These are phyloP conservation scores for Chrysoporthe puriensis DNA, from an alignment of 2,329 filamentous ascomycete species.

Conservation along the genomic window DNA sequence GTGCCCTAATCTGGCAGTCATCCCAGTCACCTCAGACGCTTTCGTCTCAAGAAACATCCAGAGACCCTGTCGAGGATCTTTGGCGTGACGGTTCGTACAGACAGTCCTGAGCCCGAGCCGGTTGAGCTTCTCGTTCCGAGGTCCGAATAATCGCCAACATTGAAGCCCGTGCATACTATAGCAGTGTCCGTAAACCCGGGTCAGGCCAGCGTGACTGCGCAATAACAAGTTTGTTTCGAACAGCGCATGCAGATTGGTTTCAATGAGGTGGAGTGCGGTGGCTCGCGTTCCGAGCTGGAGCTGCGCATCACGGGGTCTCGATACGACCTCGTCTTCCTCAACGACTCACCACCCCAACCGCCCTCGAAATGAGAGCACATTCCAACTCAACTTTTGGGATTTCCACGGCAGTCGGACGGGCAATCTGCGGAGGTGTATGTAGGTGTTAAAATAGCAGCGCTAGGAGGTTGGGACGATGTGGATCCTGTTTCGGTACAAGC, in stretches of 20 bases:
- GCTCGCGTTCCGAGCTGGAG: no score
- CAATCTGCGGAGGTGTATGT: neutral
- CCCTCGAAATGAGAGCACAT: neutral
- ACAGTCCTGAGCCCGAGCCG: neutral
- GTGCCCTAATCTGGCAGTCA: neutral
- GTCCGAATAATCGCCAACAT: constrained; percentile 2
- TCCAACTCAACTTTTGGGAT: neutral
- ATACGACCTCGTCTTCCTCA: neutral
- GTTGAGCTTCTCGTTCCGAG: neutral
- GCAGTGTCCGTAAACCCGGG: neutral
- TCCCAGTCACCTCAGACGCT: neutral
- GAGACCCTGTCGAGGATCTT: neutral
- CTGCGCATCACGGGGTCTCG: neutral
- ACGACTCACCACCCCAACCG: neutral
- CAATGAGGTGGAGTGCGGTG: neutral
- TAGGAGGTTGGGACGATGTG: neutral
- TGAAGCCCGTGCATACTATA: neutral
- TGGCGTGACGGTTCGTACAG: neutral
- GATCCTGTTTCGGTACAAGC: neutral
- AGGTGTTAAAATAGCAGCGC: neutral
- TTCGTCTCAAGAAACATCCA: neutral
- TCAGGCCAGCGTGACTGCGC: neutral
- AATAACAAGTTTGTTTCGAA: neutral
- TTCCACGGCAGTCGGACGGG: neutral
- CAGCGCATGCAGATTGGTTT: neutral